phyloP scores from a whole-genome alignment of 495 filamentous ascomycete genomes.

The Aspergillus hancockii region DNA sequence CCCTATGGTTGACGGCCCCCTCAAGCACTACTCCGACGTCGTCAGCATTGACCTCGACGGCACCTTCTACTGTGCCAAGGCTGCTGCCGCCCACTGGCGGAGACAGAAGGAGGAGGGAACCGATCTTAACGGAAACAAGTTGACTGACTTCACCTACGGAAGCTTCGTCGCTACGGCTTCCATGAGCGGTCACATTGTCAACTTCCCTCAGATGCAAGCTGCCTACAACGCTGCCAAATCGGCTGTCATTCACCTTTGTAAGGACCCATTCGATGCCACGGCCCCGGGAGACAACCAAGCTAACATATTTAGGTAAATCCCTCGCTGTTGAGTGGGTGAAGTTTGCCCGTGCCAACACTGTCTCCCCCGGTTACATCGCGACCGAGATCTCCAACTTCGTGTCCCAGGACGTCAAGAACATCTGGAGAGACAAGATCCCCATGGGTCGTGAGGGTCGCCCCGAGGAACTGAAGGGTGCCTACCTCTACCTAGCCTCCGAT shows the following conservation, averaged over 20 bases:
- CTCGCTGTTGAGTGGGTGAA: slow-evolving; percentile 86
- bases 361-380: slow-evolving; percentile 85
- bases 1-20: slow-evolving; percentile 62
- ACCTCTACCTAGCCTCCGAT: slow-evolving; percentile 84
- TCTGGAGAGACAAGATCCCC: slow-evolving; percentile 80
- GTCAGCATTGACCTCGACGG: slow-evolving; percentile 77
- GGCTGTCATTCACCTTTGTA: slow-evolving; percentile 81
- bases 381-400: slow-evolving; percentile 82
- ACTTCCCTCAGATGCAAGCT: slow-evolving; percentile 82
- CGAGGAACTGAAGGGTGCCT: slow-evolving; percentile 84
- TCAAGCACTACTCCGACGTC: slow-evolving; percentile 68
- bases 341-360: slow-evolving; percentile 78
- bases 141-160: slow-evolving; percentile 66
- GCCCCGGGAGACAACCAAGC: neutral
- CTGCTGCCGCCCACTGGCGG: slow-evolving; percentile 71
- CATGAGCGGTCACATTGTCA: slow-evolving; percentile 85
- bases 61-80: slow-evolving; percentile 78
- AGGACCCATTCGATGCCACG: slow-evolving; percentile 19
- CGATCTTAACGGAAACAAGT: slow-evolving; percentile 62
- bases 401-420: slow-evolving; percentile 65
- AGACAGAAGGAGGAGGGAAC: slow-evolving; percentile 66
- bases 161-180: slow-evolving; percentile 79
- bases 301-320: slow-evolving; percentile 54
- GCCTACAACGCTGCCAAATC: slow-evolving; percentile 90
- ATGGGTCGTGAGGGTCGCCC: slow-evolving; percentile 63